Percentiles rank a stretch among this genome's conserved stretches.
Evolutionary conservation across 495 filamentous ascomycete genomes (phyloP).

Genomic region (Tuber magnatum): DNA sequence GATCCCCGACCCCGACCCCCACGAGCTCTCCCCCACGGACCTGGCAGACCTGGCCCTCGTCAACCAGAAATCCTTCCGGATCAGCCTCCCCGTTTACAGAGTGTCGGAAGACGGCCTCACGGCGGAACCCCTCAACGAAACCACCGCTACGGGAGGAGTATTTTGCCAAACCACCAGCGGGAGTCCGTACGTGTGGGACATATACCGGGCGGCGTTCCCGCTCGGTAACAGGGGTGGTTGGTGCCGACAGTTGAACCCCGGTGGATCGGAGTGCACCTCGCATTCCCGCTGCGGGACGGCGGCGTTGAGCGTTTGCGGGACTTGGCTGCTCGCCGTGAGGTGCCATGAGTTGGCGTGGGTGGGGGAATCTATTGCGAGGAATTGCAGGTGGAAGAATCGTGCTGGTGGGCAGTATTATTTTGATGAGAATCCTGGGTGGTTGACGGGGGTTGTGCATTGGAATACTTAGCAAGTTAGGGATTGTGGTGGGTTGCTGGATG

Average conservation of each 20-base stretch:
- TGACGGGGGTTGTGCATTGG: not conserved
- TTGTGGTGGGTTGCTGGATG: not conserved
- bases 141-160: not conserved
- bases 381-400: not conserved
- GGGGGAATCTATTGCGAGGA: not conserved
- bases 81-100: not conserved
- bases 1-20: slow-evolving; percentile 1
- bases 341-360: not conserved
- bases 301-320: not conserved
- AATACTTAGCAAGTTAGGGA: not conserved
- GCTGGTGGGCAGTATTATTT: not conserved
- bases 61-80: not conserved
- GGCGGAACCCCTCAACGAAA: not conserved
- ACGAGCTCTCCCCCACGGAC: not conserved
- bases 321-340: not conserved
- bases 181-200: not conserved
- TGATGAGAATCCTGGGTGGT: not conserved
- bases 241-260: not conserved
- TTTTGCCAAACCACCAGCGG: not conserved
- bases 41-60: not conserved
- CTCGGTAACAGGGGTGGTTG: not conserved
- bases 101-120: not conserved
- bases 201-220: not conserved
- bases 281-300: not conserved
- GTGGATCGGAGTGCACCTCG: not conserved